Conservation (phyloP, 1,284 basidiomycete genomes). For the Wallemia mellicola region DNA sequence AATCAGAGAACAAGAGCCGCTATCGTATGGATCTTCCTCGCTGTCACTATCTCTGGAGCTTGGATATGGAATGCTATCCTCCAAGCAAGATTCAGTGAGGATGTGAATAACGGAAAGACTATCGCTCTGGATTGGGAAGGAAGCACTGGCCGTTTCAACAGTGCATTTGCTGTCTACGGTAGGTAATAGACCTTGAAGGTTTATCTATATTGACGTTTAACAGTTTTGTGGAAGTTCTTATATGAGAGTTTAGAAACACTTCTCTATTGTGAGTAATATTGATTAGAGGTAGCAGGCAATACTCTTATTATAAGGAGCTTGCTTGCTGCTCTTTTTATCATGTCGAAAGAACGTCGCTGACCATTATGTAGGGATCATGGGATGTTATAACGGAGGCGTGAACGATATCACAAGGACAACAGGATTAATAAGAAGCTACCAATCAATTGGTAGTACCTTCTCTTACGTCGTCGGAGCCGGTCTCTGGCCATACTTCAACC, state of each 20-base stretch:
- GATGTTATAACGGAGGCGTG: not conserved
- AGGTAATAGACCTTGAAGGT: not conserved
- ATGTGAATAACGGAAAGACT: not conserved
- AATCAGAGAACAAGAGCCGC: not conserved
- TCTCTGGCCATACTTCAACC: not conserved
- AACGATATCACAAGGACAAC: not conserved
- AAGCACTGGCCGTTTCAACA: not conserved
- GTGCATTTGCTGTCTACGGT: not conserved
- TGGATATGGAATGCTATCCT: not conserved
- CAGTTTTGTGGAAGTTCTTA: not conserved
- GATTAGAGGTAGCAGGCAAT: too few relatives aligned
- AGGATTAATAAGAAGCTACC: not conserved
- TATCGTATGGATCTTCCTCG: not conserved
- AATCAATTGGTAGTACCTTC: not conserved
- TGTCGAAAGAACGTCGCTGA: not conserved
- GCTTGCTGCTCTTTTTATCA: too few relatives aligned
- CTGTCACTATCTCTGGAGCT: not conserved
- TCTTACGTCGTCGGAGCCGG: not conserved
- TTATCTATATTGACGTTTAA: not conserved
- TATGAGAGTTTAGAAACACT: not conserved
- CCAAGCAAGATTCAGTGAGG: not conserved
- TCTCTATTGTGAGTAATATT: not conserved
- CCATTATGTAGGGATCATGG: not conserved
- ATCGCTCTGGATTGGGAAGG: not conserved
- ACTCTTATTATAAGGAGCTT: too few relatives aligned